These are phyloP conservation scores for Botryotinia convoluta DNA, from an alignment of 2,329 filamentous ascomycete species.

Conservation along the genomic window DNA sequence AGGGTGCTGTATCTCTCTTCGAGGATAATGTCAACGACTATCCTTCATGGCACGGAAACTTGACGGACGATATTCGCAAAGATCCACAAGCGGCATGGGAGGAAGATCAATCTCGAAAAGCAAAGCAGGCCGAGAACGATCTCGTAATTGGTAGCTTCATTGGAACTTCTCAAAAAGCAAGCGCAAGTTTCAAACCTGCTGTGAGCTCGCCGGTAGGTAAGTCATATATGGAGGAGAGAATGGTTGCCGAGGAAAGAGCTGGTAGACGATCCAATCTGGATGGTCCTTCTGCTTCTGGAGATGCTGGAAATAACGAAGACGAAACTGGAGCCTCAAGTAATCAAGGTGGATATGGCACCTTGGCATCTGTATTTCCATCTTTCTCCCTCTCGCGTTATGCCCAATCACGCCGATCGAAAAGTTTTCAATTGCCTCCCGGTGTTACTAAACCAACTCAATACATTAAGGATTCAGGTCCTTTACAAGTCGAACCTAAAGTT, in stretches of 20 bases:
- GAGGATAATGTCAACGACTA: constrained; percentile 95
- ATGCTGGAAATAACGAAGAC: constrained; percentile 40
- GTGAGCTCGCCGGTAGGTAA: constrained; percentile 66
- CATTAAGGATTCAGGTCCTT: constrained; percentile 91
- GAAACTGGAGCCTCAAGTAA: constrained; percentile 37
- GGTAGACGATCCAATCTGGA: constrained; percentile 34
- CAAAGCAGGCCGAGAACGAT: constrained; percentile 79
- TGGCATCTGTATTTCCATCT: constrained; percentile 74
- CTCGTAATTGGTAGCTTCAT: constrained; percentile 87
- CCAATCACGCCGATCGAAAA: constrained; percentile 50
- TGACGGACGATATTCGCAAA: constrained; percentile 90
- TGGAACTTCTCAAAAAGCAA: constrained; percentile 43
- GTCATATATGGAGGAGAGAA: constrained; percentile 59
- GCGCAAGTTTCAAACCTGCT: constrained; percentile 55
- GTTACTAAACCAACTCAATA: constrained; percentile 81
- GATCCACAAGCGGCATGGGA: constrained; percentile 89
- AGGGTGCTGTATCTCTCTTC: constrained; percentile 87
- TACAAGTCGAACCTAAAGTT: constrained; percentile 95
- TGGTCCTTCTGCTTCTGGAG: constrained; percentile 27
- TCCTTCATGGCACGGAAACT: constrained; percentile 90
- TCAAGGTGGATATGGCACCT: constrained; percentile 49
- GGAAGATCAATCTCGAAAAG: constrained; percentile 81
- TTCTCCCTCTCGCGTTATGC: constrained; percentile 82
- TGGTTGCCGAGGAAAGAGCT: constrained; percentile 45
- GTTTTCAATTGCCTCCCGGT: constrained; percentile 70